Evolutionary conservation across 1,284 basidiomycete species (phyloP).

Genomic region (Leccinum fuscescens): DNA sequence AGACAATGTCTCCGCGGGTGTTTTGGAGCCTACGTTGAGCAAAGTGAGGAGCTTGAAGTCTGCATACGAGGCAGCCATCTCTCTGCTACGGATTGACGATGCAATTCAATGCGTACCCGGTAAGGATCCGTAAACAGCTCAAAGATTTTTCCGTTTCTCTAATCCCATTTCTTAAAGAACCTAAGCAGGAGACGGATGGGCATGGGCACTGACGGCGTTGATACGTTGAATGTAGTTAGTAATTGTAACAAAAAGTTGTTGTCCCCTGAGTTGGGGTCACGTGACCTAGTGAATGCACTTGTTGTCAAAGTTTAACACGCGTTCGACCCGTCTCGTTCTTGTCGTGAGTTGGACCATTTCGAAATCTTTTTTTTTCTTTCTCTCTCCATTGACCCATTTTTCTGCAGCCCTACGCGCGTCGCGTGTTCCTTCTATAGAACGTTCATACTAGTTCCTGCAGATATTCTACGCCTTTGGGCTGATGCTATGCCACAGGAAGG

Average conservation of each 20-base stretch:
- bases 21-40: slow-evolving; percentile 95
- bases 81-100: slow-evolving; percentile 94
- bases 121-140: slow-evolving; percentile 36
- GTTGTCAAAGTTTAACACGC: slow-evolving; percentile 27
- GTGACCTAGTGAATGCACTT: slow-evolving; percentile 24
- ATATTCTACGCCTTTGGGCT: slow-evolving; percentile 29
- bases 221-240: neutral
- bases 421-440: slow-evolving; percentile 10
- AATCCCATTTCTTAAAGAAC: slow-evolving; percentile 47
- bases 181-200: slow-evolving; percentile 67
- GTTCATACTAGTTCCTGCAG: slow-evolving; percentile 17
- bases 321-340: slow-evolving; percentile 14
- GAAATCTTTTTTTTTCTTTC: slow-evolving; percentile 18
- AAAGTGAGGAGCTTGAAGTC: slow-evolving; percentile 97
- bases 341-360: slow-evolving; percentile 17
- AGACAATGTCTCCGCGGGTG: slow-evolving; percentile 92
- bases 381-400: slow-evolving; percentile 7
- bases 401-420: slow-evolving; percentile 13
- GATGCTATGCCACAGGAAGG: slow-evolving; percentile 48
- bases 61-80: slow-evolving; percentile 95
- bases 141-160: slow-evolving; percentile 14
- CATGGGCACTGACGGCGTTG: slow-evolving; percentile 47
- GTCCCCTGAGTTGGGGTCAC: slow-evolving; percentile 20
- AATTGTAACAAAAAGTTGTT: neutral
- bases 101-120: slow-evolving; percentile 84